Evolutionary conservation across 768 basidiomycete genomes (phyloP).

Genomic region (Lactarius trivialis): DNA sequence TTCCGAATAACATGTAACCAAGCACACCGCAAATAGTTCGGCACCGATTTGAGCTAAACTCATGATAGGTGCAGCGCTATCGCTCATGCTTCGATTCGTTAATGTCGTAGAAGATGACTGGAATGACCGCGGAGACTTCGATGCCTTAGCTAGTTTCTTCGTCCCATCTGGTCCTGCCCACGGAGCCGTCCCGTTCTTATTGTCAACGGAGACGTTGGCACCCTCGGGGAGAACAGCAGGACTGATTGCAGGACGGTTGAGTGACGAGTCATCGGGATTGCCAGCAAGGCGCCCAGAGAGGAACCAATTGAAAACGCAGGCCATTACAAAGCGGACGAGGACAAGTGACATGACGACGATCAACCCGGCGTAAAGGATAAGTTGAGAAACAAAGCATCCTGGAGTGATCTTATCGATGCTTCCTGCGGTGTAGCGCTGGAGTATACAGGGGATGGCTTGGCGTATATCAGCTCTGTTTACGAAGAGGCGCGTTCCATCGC

Average conservation of each 20-base stretch:
- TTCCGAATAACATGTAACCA: constrained; percentile 98
- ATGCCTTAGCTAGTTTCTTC: constrained; percentile 43
- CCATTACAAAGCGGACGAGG: constrained; percentile 90
- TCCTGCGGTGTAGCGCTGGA: constrained; percentile 83
- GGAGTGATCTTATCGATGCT: constrained; percentile 96
- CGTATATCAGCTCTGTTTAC: constrained; percentile 60
- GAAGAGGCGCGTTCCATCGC: constrained; percentile 88
- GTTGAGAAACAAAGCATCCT: constrained; percentile 85
- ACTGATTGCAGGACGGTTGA: constrained; percentile 81
- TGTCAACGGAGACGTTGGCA: constrained; percentile 90
- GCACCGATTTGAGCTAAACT: constrained; percentile 86
- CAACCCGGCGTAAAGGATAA: constrained; percentile 86
- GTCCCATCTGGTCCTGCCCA: constrained; percentile 65
- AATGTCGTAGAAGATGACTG: constrained; percentile 51
- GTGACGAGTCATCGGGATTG: constrained; percentile 61
- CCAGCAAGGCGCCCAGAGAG: constrained; percentile 76
- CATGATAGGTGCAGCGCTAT: constrained; percentile 57
- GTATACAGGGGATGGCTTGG: constrained; percentile 71
- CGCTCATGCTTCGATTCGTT: constrained; percentile 32
- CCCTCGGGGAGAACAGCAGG: constrained; percentile 96
- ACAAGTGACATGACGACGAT: constrained; percentile 89
- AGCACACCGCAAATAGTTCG: constrained; percentile 90
- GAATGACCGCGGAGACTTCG: constrained; percentile 45
- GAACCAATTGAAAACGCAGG: constrained; percentile 96
- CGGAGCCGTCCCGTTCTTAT: constrained; percentile 86